phyloP scores from a whole-genome alignment of 148 eudicot species.

The Camellia granthamiana region DNA sequence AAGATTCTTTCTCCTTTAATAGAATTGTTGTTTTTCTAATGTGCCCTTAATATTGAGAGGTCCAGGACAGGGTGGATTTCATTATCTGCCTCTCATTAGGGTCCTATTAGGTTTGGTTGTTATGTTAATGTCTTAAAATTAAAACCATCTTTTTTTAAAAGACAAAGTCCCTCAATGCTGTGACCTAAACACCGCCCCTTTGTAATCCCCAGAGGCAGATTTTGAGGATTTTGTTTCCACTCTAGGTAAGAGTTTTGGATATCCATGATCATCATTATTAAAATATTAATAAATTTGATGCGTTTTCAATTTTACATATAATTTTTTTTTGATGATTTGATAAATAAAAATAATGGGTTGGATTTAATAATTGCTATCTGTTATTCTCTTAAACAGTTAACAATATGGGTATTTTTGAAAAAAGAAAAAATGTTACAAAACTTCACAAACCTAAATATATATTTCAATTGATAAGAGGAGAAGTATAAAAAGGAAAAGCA shows the following conservation, averaged over 20 bases:
- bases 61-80: conserved; percentile 2
- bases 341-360: no score
- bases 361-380: no score
- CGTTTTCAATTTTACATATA: no score
- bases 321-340: no score
- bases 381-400: no score
- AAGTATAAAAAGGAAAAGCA: no score
- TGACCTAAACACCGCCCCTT: neutral
- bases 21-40: conserved; percentile 30
- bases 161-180: neutral
- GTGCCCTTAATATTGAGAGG: neutral
- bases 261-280: neutral
- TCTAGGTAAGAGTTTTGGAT: neutral
- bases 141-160: neutral
- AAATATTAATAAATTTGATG: no score
- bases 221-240: neutral
- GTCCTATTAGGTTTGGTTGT: conserved; percentile 16
- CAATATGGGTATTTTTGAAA: no score
- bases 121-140: conserved; percentile 13
- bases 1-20: conserved; percentile 55
- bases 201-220: neutral
- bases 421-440: no score
- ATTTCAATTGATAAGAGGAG: no score
- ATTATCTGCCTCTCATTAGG: conserved; percentile 3
- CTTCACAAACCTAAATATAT: no score